A percentile compares a stretch with the other conserved stretches of the same genome.
Conservation (phyloP, 2,329 filamentous ascomycete genomes). For the Trichoderma atrobrunneum region DNA sequence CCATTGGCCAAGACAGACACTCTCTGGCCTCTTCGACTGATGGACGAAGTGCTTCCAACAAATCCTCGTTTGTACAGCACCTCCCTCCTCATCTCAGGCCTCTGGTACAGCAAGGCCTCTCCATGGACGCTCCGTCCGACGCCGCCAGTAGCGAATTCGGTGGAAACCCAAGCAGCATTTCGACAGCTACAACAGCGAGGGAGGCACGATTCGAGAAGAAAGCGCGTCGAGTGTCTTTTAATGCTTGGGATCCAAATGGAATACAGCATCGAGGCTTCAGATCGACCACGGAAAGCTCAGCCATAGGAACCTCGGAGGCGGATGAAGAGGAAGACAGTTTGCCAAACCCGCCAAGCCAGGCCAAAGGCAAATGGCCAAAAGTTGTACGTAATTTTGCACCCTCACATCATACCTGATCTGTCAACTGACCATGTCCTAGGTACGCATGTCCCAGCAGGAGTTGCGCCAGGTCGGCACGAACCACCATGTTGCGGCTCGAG, state of each 20-base stretch:
- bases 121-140: background rate
- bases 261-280: constrained; percentile 25
- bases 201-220: constrained; percentile 10
- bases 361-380: constrained; percentile 27
- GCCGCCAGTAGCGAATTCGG: background rate
- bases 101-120: background rate
- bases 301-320: constrained; percentile 4
- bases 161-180: constrained; percentile 23
- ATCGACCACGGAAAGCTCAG: constrained; percentile 25
- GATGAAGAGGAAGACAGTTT: background rate
- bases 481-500: constrained; percentile 9
- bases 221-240: constrained; percentile 24
- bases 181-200: constrained; percentile 33
- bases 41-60: background rate
- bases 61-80: background rate
- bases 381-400: background rate
- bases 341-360: no score
- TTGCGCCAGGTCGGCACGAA: background rate
- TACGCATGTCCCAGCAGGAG: constrained; percentile 9
- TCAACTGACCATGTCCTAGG: background rate
- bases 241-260: constrained; percentile 34
- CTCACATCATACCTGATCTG: no score
- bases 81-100: constrained; percentile 17
- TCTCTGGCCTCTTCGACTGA: background rate
- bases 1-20: background rate